Conservation (phyloP, 495 filamentous ascomycete species). For the Daldinia concentrica region DNA sequence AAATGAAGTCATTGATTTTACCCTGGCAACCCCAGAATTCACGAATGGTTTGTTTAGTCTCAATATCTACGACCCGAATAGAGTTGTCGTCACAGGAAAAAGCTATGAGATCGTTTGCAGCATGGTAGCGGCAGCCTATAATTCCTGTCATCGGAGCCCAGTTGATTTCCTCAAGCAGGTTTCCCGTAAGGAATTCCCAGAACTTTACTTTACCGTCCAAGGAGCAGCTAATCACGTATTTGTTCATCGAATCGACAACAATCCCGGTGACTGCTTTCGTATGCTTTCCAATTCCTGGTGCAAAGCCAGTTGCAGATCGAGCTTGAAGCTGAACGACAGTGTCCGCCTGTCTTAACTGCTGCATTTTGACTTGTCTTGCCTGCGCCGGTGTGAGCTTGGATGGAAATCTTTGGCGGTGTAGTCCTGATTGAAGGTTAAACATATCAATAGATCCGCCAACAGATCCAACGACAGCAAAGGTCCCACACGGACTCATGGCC, state of each 20-base stretch:
- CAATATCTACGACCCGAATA: conserved; percentile 88
- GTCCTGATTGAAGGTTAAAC: conserved; percentile 95
- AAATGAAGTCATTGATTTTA: conserved; percentile 84
- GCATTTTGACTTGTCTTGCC: conserved; percentile 67
- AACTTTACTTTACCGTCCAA: conserved; percentile 97
- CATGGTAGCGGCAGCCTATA: conserved; percentile 80
- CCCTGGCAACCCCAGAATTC: conserved; percentile 91
- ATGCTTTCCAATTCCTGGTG: conserved; percentile 70
- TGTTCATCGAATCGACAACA: conserved; percentile 84
- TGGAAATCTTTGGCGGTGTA: conserved; percentile 86
- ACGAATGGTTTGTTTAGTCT: conserved; percentile 87
- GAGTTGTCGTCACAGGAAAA: conserved; percentile 89
- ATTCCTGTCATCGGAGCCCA: conserved; percentile 83
- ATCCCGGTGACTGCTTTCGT: conserved; percentile 84
- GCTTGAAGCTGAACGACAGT: conserved; percentile 59
- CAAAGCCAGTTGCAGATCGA: conserved; percentile 51
- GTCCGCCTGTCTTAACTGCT: conserved; percentile 59
- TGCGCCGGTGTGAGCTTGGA: conserved; percentile 70
- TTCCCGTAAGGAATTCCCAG: conserved; percentile 89
- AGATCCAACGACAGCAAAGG: conserved; percentile 92
- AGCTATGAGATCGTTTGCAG: conserved; percentile 85
- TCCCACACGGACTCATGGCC: conserved; percentile 88
- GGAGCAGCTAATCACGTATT: conserved; percentile 81
- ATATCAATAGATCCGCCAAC: conserved; percentile 83
- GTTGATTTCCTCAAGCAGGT: conserved; percentile 80